Conservation (phyloP, 2,329 filamentous ascomycete genomes). For the Venturia aucupariae region DNA sequence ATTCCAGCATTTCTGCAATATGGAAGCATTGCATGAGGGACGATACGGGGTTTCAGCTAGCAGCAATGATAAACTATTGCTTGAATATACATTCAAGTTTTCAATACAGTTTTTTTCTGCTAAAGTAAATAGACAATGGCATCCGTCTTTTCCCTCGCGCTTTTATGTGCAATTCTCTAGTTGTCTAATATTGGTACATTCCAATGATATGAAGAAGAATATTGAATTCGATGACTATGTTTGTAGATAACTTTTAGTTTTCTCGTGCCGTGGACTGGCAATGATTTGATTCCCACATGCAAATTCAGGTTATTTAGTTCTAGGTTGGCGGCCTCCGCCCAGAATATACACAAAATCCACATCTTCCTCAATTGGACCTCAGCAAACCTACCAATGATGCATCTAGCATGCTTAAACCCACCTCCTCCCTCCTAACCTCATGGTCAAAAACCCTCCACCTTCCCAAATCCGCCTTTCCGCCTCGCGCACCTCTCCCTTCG, state of each 20-base stretch:
- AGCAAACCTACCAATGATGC: slow-evolving; percentile 1
- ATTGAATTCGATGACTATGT: too few species aligned
- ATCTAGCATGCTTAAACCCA: slow-evolving; percentile 14
- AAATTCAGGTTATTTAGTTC: background rate
- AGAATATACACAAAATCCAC: background rate
- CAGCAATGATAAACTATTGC: background rate
- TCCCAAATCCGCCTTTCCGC: slow-evolving; percentile 40
- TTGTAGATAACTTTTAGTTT: too few species aligned
- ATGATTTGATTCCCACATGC: background rate
- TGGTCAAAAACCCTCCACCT: slow-evolving; percentile 29
- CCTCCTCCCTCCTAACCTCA: slow-evolving; percentile 6
- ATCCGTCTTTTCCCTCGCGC: too few species aligned
- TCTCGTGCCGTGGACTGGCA: too few species aligned
- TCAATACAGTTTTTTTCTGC: background rate
- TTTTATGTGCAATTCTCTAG: too few species aligned
- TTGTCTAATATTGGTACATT: too few species aligned
- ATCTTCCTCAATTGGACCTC: background rate
- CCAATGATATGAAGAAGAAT: too few species aligned
- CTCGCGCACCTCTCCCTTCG: slow-evolving; percentile 30
- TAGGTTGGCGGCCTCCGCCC: background rate
- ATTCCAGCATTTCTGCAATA: background rate
- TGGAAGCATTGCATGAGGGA: background rate
- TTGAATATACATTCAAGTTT: background rate
- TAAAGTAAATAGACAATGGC: too few species aligned
- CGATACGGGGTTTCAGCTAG: background rate